These are phyloP conservation scores for Fennellomyces sp. DNA, from an alignment of 371 early-diverging fungal genomes.

Conservation along the genomic window DNA sequence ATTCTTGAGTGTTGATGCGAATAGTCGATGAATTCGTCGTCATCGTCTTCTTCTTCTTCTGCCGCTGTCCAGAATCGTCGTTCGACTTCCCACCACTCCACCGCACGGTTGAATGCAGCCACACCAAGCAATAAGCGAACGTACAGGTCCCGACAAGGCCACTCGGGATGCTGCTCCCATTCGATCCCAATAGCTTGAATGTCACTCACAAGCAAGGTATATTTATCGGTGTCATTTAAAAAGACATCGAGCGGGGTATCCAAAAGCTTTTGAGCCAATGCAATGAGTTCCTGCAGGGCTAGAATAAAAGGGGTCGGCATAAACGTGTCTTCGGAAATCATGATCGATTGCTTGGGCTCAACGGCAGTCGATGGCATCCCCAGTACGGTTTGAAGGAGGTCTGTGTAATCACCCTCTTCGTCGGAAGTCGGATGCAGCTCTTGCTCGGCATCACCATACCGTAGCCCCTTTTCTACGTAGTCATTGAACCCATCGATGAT, in stretches of 20 bases:
- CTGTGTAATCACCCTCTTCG: slow-evolving; percentile 18
- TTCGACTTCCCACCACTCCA: slow-evolving; percentile 69
- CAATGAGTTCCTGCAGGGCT: slow-evolving; percentile 59
- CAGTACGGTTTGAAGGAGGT: neutral
- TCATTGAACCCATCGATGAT: slow-evolving; percentile 74
- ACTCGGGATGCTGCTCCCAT: slow-evolving; percentile 60
- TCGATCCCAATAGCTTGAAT: slow-evolving; percentile 49
- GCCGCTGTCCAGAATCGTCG: slow-evolving; percentile 45
- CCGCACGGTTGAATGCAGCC: slow-evolving; percentile 62
- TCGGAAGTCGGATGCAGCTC: slow-evolving; percentile 22
- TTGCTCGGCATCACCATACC: slow-evolving; percentile 50
- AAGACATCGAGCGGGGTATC: slow-evolving; percentile 58
- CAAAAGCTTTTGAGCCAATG: slow-evolving; percentile 57
- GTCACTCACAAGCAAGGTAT: slow-evolving; percentile 38
- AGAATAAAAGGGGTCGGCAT: slow-evolving; percentile 64
- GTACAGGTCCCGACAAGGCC: slow-evolving; percentile 65
- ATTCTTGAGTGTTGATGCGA: neutral
- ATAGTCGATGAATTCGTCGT: neutral
- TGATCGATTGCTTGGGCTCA: neutral
- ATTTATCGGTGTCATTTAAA: slow-evolving; percentile 32
- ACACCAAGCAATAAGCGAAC: slow-evolving; percentile 57
- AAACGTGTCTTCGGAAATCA: slow-evolving; percentile 59
- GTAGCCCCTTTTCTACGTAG: slow-evolving; percentile 68
- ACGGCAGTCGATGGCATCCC: neutral
- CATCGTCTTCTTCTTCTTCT: neutral